Base-by-base conservation (phyloP, 768 basidiomycete species). In the Tubosaeta brunneosetosa region DNA sequence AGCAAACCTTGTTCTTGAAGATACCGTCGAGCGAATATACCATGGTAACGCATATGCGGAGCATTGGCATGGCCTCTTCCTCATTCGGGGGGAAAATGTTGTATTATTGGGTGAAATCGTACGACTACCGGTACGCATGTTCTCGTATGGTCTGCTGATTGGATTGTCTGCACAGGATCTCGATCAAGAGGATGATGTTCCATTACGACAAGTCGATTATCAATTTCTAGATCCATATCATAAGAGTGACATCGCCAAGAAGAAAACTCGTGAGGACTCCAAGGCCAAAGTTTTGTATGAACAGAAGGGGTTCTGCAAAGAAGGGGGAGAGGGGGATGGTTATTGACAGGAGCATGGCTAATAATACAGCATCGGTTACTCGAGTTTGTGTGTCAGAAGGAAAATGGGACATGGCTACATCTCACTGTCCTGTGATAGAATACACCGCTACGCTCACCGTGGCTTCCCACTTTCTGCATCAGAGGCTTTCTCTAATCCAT, bases 1-100 rank as follows among this genome's bases (percentile, higher is more conserved):
- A 99, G 97, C 97, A 59, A 99, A 99, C 72, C 88, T 99, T 60
- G 93, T 99, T 8, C 79, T 98, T 41, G 94, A 97, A 71, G 90
- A 93, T 68, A 94, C 94, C 11, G 83, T 94, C 58, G 97, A 99
- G 71, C 84, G 94, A 55, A 88, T 97, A 81, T 91, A 92, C 73
- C 87, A 94, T 64, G 87, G 82, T 50, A 83, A 86, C 63, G 81
- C 85, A 46, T 97, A 86, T 68, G 94, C 92, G 13, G 93, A 98
- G 66, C 83, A 80, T 60, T 88, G 85, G 75, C 81, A 85, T 55
- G 95, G 94, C 3, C 80, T 99, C 27, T 94, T 91, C 72, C 81
- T 98, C 58, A 94, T 99, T 60, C 84, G 97, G 50, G 97, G 97
- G 45, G 97, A 99, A 77, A 99, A 99, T 68, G 97, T 99, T 14